phyloP scores from a whole-genome alignment of 2,329 filamentous ascomycete genomes.

The Claviceps pazoutovae region DNA sequence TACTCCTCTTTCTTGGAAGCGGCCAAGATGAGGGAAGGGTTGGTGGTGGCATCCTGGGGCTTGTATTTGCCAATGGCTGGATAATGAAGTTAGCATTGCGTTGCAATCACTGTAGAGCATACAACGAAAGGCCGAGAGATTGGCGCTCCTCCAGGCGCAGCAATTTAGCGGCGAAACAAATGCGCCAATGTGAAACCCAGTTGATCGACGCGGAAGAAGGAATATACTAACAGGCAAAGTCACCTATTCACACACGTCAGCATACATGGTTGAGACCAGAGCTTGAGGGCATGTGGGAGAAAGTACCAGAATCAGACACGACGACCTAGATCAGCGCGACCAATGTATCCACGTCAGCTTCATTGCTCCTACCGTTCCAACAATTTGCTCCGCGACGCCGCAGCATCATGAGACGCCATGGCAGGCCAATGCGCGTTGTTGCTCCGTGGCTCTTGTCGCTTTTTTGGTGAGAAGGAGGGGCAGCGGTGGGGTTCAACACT shows the following conservation, averaged over 20 bases:
- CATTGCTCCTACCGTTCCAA: neutral
- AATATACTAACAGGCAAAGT: slow-evolving; percentile 57
- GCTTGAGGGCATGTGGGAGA: slow-evolving; percentile 16
- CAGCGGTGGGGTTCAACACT: slow-evolving; percentile 29
- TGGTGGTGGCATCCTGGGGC: slow-evolving; percentile 99
- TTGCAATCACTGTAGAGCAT: neutral
- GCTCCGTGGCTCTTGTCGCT: neutral
- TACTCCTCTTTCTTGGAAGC: slow-evolving; percentile 98
- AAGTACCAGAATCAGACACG: slow-evolving; percentile 88
- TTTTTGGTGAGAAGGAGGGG: slow-evolving; percentile 15
- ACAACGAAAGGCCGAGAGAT: too few relatives aligned
- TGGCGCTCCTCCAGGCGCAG: neutral
- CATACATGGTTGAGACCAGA: slow-evolving; percentile 8
- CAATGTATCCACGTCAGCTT: slow-evolving; percentile 12
- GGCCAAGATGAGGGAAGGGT: slow-evolving; percentile 95
- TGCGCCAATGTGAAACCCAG: neutral
- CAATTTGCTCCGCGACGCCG: neutral
- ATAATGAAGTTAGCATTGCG: slow-evolving; percentile 20
- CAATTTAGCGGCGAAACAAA: neutral
- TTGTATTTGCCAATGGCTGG: slow-evolving; percentile 97
- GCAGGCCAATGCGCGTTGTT: neutral
- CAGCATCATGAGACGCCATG: neutral
- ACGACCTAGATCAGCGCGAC: slow-evolving; percentile 49
- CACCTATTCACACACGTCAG: slow-evolving; percentile 36
- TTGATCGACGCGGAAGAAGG: neutral